Evolutionary conservation across 306 rosid species (phyloP), one percentile per base, ranked within the genome.

Genomic region (Glycine tomentella): DNA sequence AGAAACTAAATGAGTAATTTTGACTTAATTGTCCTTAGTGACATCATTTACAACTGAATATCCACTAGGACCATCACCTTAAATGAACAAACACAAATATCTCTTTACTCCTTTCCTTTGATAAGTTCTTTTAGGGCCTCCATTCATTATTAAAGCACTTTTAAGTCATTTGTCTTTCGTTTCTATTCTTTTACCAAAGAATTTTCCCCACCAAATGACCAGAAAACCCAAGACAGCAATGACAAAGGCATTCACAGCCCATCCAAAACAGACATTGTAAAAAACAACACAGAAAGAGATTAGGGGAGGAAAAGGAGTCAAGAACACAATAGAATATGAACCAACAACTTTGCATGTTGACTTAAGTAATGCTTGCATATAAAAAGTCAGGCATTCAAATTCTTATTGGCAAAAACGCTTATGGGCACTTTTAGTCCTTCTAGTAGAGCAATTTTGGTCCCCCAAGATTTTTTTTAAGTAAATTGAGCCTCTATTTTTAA

Each of bases 171-270:
- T 46, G 25, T 25, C n/a, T 20, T 58, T 17, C 25, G 53, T 59
- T 34, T 38, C 62, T 14, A 63, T 75, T 61, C 45, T 59, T 0
- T 1, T 4, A 38, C 50, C 31, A 36, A 61, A n/a, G 16, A 61
- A 34, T 61, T 31, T 46, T 8, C 71, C 13, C 34, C 59, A 9
- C 12, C 64, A 57, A 57, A 52, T 52, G 16, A 5, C 40, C 25
- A 4, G 7, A 17, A 57, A 62, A n/a, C 57, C 55, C 6, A 14
- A 61, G 46, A 42, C 25, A 57, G 57, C 13, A 56, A 25, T 15
- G 59, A 64, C 31, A 31, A 72, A 40, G 49, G 61, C 52, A 45
- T 65, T 44, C 65, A 36, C 16, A 66, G 33, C 66, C 34, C 70
- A 67, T n/a, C 15, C 31, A 72, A 52, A 64, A 64, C 1, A 53